Percentiles rank a stretch among this genome's conserved stretches.
phyloP scores from a whole-genome alignment of 2,329 filamentous ascomycete genomes.

The Colletotrichum sp. region DNA sequence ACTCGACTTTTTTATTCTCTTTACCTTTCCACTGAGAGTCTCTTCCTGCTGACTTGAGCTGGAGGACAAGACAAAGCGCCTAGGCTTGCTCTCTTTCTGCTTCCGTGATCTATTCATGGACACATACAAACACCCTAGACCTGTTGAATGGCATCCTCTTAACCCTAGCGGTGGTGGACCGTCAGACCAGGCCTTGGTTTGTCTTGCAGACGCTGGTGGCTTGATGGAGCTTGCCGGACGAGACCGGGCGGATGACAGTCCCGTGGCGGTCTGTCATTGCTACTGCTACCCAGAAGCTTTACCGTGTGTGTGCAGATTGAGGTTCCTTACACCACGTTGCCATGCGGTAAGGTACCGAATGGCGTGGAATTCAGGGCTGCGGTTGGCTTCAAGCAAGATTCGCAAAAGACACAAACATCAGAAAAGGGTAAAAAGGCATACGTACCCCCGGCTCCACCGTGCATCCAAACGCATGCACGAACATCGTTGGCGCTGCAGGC shows the following conservation, averaged over 20 bases:
- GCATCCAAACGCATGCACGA: slow-evolving; percentile 16
- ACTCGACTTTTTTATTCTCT: background rate
- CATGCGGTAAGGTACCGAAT: background rate
- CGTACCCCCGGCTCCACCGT: slow-evolving; percentile 19
- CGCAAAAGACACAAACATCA: background rate
- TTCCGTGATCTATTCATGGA: background rate
- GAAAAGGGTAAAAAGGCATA: slow-evolving; percentile 22
- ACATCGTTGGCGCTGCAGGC: slow-evolving; percentile 6
- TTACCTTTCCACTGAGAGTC: background rate
- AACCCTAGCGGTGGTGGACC: background rate
- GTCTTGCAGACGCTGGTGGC: background rate
- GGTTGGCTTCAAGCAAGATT: slow-evolving; percentile 18
- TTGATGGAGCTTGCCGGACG: slow-evolving; percentile 10
- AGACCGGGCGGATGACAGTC: slow-evolving; percentile 4
- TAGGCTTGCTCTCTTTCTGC: background rate
- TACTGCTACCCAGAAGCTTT: background rate
- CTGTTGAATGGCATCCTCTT: background rate
- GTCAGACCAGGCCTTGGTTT: background rate
- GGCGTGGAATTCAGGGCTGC: background rate
- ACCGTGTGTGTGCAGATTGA: background rate
- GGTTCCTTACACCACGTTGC: background rate
- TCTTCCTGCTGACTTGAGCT: background rate
- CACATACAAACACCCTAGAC: background rate
- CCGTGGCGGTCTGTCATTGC: slow-evolving; percentile 7
- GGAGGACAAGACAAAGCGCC: slow-evolving; percentile 2